These are phyloP conservation scores for Boletus reticulatus DNA, from an alignment of 768 basidiomycete genomes.

Conservation along the genomic window DNA sequence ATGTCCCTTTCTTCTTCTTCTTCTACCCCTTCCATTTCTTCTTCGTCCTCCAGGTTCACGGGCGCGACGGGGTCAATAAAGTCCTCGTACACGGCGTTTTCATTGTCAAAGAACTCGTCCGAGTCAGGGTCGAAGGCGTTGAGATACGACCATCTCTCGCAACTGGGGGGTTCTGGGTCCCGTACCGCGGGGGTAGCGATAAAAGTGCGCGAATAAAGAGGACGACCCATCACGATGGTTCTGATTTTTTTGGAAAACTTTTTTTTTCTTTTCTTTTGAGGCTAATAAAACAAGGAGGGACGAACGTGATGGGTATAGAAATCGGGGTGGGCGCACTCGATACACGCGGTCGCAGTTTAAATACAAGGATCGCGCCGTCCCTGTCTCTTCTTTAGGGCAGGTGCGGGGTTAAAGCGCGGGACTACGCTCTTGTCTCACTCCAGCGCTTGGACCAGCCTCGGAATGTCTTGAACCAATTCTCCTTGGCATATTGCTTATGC, in stretches of 20 bases:
- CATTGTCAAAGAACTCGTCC: constrained; percentile 68
- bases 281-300: constrained; percentile 29
- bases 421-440: too few relatives aligned
- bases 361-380: constrained; percentile 2
- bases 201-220: constrained; percentile 52
- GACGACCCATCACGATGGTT: constrained; percentile 48
- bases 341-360: constrained; percentile 9
- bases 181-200: constrained; percentile 38
- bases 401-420: constrained; percentile 32
- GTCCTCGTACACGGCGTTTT: constrained; percentile 61
- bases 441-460: too few relatives aligned
- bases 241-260: not conserved
- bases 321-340: not conserved
- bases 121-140: constrained; percentile 79
- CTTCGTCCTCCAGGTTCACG: constrained; percentile 7
- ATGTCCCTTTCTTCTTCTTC: constrained; percentile 33
- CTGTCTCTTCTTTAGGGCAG: constrained; percentile 31
- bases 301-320: constrained; percentile 12
- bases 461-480: too few relatives aligned
- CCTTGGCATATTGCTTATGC: too few relatives aligned
- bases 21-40: constrained; percentile 8
- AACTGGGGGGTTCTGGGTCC: constrained; percentile 41
- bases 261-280: not conserved
- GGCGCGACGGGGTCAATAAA: constrained; percentile 46
- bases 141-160: constrained; percentile 60